Conservation (phyloP, 2,329 filamentous ascomycete species). For the Fusarium fracticaudum region DNA sequence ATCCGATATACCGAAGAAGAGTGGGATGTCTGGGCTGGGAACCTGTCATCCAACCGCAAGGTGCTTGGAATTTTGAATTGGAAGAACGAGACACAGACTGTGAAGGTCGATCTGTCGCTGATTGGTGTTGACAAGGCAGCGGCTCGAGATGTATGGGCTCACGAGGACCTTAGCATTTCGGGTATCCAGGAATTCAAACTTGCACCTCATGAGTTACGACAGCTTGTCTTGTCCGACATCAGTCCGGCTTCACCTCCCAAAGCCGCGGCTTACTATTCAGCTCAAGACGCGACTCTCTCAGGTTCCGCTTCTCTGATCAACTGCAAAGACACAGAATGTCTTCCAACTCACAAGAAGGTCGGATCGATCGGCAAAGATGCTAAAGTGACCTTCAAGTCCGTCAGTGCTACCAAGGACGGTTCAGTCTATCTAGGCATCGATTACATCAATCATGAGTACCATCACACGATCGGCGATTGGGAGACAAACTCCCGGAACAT, state of each 20-base stretch:
- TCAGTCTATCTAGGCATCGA: conserved; percentile 57
- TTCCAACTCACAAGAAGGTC: conserved; percentile 56
- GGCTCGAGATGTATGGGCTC: conserved; percentile 54
- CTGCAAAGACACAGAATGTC: conserved; percentile 53
- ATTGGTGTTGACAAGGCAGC: conserved; percentile 53
- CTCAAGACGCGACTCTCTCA: conserved; percentile 47
- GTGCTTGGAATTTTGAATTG: conserved; percentile 62
- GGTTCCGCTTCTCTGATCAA: conserved; percentile 48
- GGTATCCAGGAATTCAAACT: conserved; percentile 48
- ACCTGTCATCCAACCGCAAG: conserved; percentile 53
- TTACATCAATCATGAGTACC: conserved; percentile 63
- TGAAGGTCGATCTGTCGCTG: conserved; percentile 53
- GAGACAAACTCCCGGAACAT: conserved; percentile 61
- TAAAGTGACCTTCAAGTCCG: conserved; percentile 48
- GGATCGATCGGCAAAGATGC: conserved; percentile 49
- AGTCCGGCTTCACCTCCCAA: conserved; percentile 31
- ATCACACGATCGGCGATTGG: conserved; percentile 53
- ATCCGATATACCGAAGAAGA: conserved; percentile 58
- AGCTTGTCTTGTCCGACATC: conserved; percentile 52
- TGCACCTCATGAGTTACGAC: conserved; percentile 51
- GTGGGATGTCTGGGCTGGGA: conserved; percentile 62
- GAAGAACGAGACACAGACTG: conserved; percentile 54
- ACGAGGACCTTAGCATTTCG: conserved; percentile 46
- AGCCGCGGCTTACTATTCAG: conserved; percentile 52
- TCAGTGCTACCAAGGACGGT: conserved; percentile 44